Evolutionary conservation across 805 yeast genomes (phyloP), one percentile per base, ranked within the genome.

Genomic region (Ogataea corticis): DNA sequence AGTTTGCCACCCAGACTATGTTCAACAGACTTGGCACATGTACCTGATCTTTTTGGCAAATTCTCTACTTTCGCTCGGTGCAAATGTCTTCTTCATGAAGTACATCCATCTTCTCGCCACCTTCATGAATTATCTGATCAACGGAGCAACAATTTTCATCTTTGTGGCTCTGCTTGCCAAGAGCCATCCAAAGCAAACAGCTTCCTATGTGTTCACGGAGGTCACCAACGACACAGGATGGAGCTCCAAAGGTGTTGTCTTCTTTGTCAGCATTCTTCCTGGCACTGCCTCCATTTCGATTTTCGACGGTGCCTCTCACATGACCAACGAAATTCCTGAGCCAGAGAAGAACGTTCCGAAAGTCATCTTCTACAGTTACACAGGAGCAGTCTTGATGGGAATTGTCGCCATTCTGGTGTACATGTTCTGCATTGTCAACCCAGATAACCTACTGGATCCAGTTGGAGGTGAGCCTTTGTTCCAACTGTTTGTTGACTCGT

Each of bases 361-460:
- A 17, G 40, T 37, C 23, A 37, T 37, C 13, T 27, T 37, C 32
- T 37, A 37, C 32, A 28, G 32, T n/a, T 37, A 37, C 40, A 28
- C 40, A 28, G 31, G 32, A 9, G 40, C 40, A 3, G 31, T 37
- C 15, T 13, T 37, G 10, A 28, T 37, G 40, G 40, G 40, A 6
- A 37, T 37, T 11, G 13, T 37, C 23, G 25, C 40, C 15, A 37
- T 37, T 15, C 25, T 37, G 14, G 17, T 37, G 16, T 37, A 37
- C 40, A 37, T 37, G 40, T 37, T 37, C 32, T 37, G 40, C 33
- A 37, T 37, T 12, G 40, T 37, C 40, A 37, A 37, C 40, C 13
- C 32, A 3, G 40, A 37, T 13, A 37, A 37, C 15, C 40, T 37
- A 3, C 32, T 37, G 21, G 33, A 2, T 9, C 40, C 40, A 15